Evolutionary conservation across 345 rosid genomes (phyloP).

Genomic region (Salix caprea): DNA sequence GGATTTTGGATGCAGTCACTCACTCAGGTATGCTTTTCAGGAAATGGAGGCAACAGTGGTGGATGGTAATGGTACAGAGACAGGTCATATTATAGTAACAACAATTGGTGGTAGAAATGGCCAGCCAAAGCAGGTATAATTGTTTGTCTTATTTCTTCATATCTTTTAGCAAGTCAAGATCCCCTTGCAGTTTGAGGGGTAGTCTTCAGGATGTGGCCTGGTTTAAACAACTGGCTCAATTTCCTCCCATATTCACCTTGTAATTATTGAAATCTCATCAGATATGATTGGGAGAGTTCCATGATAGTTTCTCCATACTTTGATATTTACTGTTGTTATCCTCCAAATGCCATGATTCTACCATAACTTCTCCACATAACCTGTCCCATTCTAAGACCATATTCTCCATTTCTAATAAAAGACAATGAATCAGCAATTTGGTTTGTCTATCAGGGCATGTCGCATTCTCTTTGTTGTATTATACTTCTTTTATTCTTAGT

Average conservation of each 20-base stretch:
- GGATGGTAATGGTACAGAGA: constrained; percentile 85
- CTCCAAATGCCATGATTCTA: not conserved
- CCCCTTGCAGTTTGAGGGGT: not conserved
- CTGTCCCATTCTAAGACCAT: not conserved
- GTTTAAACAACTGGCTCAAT: not conserved
- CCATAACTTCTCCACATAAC: not conserved
- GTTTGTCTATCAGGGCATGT: not conserved
- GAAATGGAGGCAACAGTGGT: constrained; percentile 91
- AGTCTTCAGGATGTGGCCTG: not conserved
- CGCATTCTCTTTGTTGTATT: not conserved
- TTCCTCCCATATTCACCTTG: not conserved
- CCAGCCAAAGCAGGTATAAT: constrained; percentile 82
- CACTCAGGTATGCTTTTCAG: constrained; percentile 26
- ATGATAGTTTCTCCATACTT: not conserved
- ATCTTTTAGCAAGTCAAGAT: not conserved
- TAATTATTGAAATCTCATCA: not conserved
- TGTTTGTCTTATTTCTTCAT: not conserved
- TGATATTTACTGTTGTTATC: not conserved
- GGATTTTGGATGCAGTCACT: not conserved
- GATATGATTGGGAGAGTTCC: not conserved
- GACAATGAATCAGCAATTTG: not conserved
- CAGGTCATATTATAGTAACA: constrained; percentile 92
- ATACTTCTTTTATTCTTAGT: not conserved
- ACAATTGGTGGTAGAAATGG: constrained; percentile 97
- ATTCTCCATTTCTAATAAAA: not conserved